Conservation (phyloP, 176 grass and related monocot genomes). For the Puccinellia tenuiflora region DNA sequence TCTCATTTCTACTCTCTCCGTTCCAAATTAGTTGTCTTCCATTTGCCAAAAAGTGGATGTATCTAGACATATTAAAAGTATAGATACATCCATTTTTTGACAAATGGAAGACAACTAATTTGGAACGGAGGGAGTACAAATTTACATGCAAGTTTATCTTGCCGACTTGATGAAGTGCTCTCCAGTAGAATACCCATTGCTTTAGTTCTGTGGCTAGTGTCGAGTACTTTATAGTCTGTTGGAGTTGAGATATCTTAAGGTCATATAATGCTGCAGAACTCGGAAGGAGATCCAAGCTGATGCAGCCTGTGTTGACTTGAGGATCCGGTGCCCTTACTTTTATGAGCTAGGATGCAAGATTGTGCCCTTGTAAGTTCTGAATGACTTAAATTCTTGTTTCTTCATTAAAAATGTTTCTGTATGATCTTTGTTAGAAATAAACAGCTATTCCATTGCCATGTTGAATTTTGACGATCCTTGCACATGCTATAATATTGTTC, state of each 20-base stretch:
- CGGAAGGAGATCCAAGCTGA: conserved; percentile 87
- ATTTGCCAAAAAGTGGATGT: no score
- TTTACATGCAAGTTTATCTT: no score
- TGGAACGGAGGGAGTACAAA: no score
- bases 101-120: no score
- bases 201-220: not conserved
- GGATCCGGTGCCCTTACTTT: conserved; percentile 59
- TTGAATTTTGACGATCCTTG: not conserved
- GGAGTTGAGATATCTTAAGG: not conserved
- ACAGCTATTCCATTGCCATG: not conserved
- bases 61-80: no score
- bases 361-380: conserved; percentile 61
- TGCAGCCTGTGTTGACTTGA: conserved; percentile 84
- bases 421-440: not conserved
- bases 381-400: not conserved
- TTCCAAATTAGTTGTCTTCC: no score
- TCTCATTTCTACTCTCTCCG: no score
- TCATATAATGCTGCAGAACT: conserved; percentile 36
- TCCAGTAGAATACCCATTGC: no score
- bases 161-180: no score
- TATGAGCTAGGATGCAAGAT: conserved; percentile 89
- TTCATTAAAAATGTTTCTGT: not conserved
- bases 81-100: no score
- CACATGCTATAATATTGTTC: not conserved
- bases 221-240: not conserved